phyloP scores from a whole-genome alignment of 345 rosid genomes.

The Salix suchowensis region DNA sequence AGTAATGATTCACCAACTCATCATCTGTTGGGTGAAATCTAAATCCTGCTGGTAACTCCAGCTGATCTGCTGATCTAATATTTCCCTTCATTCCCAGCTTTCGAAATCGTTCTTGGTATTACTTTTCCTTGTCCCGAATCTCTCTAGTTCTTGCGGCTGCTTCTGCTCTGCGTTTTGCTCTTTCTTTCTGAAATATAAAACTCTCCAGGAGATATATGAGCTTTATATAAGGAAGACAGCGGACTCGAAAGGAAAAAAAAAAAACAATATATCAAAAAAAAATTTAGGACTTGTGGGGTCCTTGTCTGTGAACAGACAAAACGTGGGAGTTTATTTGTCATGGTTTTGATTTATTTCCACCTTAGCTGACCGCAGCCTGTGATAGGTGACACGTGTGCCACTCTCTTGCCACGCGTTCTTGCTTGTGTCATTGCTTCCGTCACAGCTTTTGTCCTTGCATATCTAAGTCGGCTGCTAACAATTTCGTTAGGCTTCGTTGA shows the following conservation, averaged over 20 bases:
- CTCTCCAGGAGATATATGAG: not conserved
- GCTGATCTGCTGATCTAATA: slow-evolving; percentile 6
- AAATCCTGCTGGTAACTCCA: slow-evolving; percentile 80
- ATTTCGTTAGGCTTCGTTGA: slow-evolving; percentile 6
- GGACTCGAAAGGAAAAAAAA: too few species aligned
- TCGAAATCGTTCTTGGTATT: not conserved
- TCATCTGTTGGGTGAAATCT: slow-evolving; percentile 96
- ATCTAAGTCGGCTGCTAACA: slow-evolving; percentile 2
- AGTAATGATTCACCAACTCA: slow-evolving; percentile 73
- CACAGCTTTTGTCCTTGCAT: slow-evolving; percentile 9
- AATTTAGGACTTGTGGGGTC: not conserved
- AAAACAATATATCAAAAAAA: too few species aligned
- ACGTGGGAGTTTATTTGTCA: slow-evolving; percentile 8
- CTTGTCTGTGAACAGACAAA: not conserved
- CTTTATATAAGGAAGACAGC: not conserved
- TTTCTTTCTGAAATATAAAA: not conserved
- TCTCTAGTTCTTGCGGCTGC: not conserved
- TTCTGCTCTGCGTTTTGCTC: not conserved
- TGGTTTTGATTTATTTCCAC: not conserved
- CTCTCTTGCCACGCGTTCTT: not conserved
- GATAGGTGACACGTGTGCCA: not conserved
- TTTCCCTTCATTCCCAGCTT: slow-evolving; percentile 30
- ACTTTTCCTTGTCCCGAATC: not conserved
- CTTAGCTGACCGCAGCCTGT: not conserved
- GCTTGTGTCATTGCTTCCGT: slow-evolving; percentile 35